These are phyloP conservation scores for Thymus quinquecostatus DNA, from an alignment of 257 asterid species.

Conservation along the genomic window DNA sequence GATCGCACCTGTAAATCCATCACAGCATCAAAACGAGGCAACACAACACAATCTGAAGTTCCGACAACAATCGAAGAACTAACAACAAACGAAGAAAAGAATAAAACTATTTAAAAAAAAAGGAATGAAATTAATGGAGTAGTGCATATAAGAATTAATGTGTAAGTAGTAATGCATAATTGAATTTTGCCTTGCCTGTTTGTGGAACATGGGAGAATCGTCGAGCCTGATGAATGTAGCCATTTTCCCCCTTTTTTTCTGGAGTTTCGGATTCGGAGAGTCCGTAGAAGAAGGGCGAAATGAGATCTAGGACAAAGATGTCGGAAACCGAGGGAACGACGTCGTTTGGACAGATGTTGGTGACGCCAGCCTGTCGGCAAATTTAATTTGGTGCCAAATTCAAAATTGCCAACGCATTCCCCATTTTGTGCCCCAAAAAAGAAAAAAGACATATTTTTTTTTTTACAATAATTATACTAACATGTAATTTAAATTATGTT, in stretches of 20 bases:
- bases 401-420: neutral
- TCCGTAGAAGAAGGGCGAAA: constrained; percentile 18
- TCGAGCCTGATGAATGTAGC: constrained; percentile 83
- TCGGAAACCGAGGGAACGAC: constrained; percentile 23
- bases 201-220: constrained; percentile 98
- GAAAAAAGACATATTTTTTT: too few species aligned
- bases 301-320: constrained; percentile 37
- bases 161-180: neutral
- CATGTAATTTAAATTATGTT: too few species aligned
- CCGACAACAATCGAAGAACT: neutral
- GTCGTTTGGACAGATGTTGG: constrained; percentile 26
- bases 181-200: constrained; percentile 51
- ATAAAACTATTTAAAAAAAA: neutral
- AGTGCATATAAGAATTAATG: too few species aligned
- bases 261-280: constrained; percentile 9
- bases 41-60: constrained; percentile 15
- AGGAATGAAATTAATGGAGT: neutral
- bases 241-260: constrained; percentile 39
- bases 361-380: constrained; percentile 32
- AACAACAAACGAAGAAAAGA: neutral
- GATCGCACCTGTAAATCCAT: constrained; percentile 65
- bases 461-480: too few species aligned
- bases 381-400: constrained; percentile 20
- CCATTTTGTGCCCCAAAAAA: too few species aligned
- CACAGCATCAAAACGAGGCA: constrained; percentile 11